Evolutionary conservation across 495 filamentous ascomycete genomes (phyloP), one percentile per base, ranked within the genome.

Genomic region (Penicillium cosmopolitanum): DNA sequence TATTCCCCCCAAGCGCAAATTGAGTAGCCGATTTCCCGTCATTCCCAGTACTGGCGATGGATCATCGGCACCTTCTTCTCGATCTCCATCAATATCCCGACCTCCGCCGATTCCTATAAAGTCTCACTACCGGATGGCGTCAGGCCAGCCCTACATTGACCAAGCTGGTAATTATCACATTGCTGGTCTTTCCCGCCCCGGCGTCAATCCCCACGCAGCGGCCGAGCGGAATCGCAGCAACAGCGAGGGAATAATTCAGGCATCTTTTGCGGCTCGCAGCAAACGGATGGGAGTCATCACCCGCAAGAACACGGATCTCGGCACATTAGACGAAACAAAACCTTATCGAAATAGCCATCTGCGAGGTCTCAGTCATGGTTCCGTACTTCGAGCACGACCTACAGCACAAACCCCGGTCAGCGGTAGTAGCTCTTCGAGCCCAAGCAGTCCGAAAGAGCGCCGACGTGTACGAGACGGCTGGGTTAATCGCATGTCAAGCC

Each of bases 171-270:
- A 77, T 10, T 77, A 86, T 25, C 77, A 78, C 34, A 87, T 84
- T 57, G 76, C 83, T 4, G 77, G 81, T 3, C 75, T 85, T 19
- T 85, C 87, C 47, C 78, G 89, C 55, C 91, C 92, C 4, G 84
- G 84, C 15, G 77, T 90, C 31, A 82, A 86, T 66, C 90, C 91
- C 35, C 75, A 92, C 35, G 18, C 67, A 28, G 81, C 83, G 10
- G 94, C 88, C 66, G 94, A 98, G 66, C 85, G 93, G 23, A 85
- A 91, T 46, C 86, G 94, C 46, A 96, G 92, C 63, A 95, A 96
- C 62, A 96, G 92, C 57, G 94, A 98, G 69, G 92, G 89, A 21
- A 80, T 91, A 15, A 81, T 91, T 35, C 82, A 86, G 43, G 82
- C 81, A 19, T 82, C 85, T 12, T 69, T 75, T 51, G 71, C 79